Evolutionary conservation across 2,329 filamentous ascomycete species (phyloP).

Genomic region (Diaporthe citriasiana): DNA sequence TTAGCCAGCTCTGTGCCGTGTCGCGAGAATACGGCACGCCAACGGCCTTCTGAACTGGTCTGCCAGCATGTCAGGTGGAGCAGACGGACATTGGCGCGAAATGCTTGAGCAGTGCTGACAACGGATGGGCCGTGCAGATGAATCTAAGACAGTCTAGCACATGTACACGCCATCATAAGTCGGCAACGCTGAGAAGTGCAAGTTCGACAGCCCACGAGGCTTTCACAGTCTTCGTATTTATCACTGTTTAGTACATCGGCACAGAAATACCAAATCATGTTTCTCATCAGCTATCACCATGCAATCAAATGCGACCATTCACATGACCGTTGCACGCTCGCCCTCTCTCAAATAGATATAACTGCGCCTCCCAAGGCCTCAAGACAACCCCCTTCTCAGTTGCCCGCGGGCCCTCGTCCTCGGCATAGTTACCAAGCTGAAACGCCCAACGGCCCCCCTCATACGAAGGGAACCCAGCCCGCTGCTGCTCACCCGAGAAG

Average conservation of each 20-base stretch:
- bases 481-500: constrained; percentile 57
- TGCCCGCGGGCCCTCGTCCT: constrained; percentile 43
- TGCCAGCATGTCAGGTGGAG: too few species aligned
- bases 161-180: background rate
- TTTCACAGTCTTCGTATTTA: background rate
- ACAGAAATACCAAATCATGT: background rate
- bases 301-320: constrained; percentile 21
- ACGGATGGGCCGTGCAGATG: background rate
- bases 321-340: constrained; percentile 17
- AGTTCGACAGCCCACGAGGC: too few species aligned
- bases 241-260: background rate
- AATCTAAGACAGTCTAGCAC: background rate
- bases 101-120: background rate
- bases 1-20: background rate
- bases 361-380: constrained; percentile 53
- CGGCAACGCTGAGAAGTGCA: background rate
- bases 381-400: constrained; percentile 44
- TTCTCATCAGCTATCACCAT: background rate
- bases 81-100: too few species aligned
- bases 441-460: constrained; percentile 44
- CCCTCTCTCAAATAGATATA: constrained; percentile 48
- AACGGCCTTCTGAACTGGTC: too few species aligned
- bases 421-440: constrained; percentile 51
- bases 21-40: background rate
- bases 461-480: constrained; percentile 46